Conservation (phyloP, 2,329 filamentous ascomycete genomes). For the Botryotinia narcissicola region DNA sequence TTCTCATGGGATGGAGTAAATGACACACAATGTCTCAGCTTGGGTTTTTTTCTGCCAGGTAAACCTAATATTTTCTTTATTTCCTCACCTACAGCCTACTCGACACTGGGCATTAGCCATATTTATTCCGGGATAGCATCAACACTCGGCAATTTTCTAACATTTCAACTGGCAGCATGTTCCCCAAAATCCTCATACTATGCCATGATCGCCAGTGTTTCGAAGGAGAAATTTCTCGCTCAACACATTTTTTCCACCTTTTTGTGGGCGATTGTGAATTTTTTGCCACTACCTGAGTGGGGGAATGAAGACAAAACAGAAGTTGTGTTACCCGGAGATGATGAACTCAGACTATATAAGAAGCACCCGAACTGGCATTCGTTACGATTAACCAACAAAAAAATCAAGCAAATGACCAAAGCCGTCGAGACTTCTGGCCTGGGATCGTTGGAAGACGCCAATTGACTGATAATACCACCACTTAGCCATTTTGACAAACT, state of each 20-base stretch:
- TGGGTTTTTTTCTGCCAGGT: too few species aligned
- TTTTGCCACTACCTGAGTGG: not conserved
- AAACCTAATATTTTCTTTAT: too few species aligned
- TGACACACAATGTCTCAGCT: too few species aligned
- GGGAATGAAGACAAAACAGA: accelerated
- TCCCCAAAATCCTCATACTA: too few species aligned
- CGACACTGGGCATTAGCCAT: too few species aligned
- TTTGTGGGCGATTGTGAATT: not conserved
- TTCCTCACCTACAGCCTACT: too few species aligned
- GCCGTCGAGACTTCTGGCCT: not conserved
- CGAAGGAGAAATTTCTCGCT: too few species aligned
- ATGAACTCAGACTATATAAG: not conserved
- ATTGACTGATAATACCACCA: not conserved
- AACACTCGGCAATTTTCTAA: too few species aligned
- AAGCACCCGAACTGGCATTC: not conserved
- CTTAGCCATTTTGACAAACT: not conserved
- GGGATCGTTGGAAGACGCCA: not conserved
- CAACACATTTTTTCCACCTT: not conserved
- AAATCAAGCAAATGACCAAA: not conserved
- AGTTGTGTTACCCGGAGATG: not conserved
- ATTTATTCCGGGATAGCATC: too few species aligned
- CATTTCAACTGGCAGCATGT: too few species aligned
- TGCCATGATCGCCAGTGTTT: too few species aligned
- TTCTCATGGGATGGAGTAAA: too few species aligned
- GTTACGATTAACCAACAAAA: not conserved